Evolutionary conservation across 2,329 filamentous ascomycete species (phyloP).

Genomic region (Aspergillus oerlinghausenensis): DNA sequence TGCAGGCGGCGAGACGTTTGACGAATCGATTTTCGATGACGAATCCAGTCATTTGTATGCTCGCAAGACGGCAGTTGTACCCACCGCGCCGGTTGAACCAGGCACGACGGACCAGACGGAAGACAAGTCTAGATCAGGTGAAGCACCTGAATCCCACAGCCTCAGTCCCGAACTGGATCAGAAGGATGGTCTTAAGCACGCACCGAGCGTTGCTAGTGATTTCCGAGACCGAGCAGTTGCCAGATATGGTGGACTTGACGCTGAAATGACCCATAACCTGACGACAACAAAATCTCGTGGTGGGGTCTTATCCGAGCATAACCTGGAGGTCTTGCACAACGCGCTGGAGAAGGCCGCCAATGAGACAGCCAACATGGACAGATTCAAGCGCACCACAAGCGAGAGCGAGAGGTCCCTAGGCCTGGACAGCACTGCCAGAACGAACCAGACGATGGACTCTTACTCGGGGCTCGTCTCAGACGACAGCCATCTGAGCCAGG

Average conservation of each 20-base stretch:
- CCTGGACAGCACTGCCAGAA: conserved; percentile 30
- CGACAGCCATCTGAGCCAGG: conserved; percentile 47
- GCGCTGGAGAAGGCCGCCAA: conserved; percentile 78
- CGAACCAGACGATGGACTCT: conserved; percentile 35
- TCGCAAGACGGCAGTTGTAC: conserved; percentile 25
- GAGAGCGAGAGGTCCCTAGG: conserved; percentile 39
- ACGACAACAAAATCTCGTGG: conserved; percentile 33
- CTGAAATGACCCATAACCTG: conserved; percentile 24
- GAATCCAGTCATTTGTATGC: conserved; percentile 42
- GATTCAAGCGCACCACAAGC: conserved; percentile 62
- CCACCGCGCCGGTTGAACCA: conserved; percentile 7
- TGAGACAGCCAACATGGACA: conserved; percentile 68
- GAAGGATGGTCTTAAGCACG: conserved; percentile 26
- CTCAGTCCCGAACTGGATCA: conserved; percentile 1
- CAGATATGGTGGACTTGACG: conserved; percentile 20
- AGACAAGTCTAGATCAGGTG: conserved; percentile 1
- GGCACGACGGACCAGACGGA: conserved; percentile 7
- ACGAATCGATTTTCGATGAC: conserved; percentile 48
- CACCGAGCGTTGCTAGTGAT: conserved; percentile 34
- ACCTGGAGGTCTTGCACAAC: conserved; percentile 71
- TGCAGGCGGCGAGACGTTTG: conserved; percentile 34
- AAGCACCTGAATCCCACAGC: conserved; percentile 11
- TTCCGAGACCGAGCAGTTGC: conserved; percentile 17
- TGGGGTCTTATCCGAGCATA: conserved; percentile 49
- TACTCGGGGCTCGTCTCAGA: conserved; percentile 47